These are phyloP conservation scores for Coniosporium apollinis DNA, from an alignment of 495 filamentous ascomycete genomes.

Conservation along the genomic window DNA sequence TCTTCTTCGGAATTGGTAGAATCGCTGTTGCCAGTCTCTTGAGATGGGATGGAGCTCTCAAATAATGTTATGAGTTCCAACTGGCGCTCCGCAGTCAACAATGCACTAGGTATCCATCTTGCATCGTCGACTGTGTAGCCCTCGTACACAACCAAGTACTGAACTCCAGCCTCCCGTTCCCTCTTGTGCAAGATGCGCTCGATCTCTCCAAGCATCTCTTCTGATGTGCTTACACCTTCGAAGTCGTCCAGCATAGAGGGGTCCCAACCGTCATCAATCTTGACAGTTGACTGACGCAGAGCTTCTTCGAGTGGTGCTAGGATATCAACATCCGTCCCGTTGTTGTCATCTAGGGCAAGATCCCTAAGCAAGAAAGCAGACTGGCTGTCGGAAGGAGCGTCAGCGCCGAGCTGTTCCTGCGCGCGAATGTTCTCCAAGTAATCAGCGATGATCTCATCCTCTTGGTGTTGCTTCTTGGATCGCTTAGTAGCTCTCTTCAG, in stretches of 20 bases:
- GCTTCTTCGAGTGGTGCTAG: slow-evolving; percentile 5
- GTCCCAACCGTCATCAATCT: slow-evolving; percentile 21
- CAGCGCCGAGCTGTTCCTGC: slow-evolving; percentile 1
- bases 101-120: slow-evolving; percentile 28
- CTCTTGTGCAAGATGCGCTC: slow-evolving; percentile 27
- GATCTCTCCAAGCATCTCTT: slow-evolving; percentile 20
- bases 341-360: too few relatives aligned
- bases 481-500: too few relatives aligned
- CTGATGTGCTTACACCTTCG: slow-evolving; percentile 30
- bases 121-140: slow-evolving; percentile 29
- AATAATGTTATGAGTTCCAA: slow-evolving; percentile 23
- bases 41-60: slow-evolving; percentile 12
- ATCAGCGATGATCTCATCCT: slow-evolving; percentile 48
- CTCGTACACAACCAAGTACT: slow-evolving; percentile 35
- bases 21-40: background rate
- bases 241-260: slow-evolving; percentile 26
- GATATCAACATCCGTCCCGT: background rate
- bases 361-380: too few relatives aligned
- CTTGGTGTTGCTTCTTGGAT: too few relatives aligned
- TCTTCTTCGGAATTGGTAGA: slow-evolving; percentile 9
- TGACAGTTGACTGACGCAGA: slow-evolving; percentile 13
- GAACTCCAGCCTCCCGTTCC: slow-evolving; percentile 25
- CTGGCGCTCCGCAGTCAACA: slow-evolving; percentile 15
- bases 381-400: too few relatives aligned
- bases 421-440: slow-evolving; percentile 54